These are phyloP conservation scores for slime mould (Dictyostelium discoideum) DNA, from an alignment of 78 protist species.

Conservation along the genomic window dicty_2.7 NC_007090.3:1027001-1027500, in stretches of 20 bases:
- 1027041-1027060: not conserved
- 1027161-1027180: not conserved
- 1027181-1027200: not conserved
- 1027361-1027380: not conserved
- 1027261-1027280: constrained; percentile 19
- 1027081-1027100: not conserved
- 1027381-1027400: not conserved
- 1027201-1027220: constrained; percentile 17
- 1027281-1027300: not conserved
- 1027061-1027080: not conserved
- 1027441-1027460: no score
- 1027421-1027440: no score
- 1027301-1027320: not conserved
- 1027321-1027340: no score
- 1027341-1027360: no score
- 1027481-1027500: not conserved
- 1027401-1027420: no score
- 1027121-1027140: not conserved
- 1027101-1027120: not conserved
- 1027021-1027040: not conserved
- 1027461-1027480: no score
- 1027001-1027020: not conserved
- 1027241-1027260: not conserved
- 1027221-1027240: not conserved
- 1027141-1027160: constrained; percentile 39